Evolutionary conservation across 225 moss, liverwort and hornwort species (phyloP).

Genomic region (Physcomitrium patens): DNA sequence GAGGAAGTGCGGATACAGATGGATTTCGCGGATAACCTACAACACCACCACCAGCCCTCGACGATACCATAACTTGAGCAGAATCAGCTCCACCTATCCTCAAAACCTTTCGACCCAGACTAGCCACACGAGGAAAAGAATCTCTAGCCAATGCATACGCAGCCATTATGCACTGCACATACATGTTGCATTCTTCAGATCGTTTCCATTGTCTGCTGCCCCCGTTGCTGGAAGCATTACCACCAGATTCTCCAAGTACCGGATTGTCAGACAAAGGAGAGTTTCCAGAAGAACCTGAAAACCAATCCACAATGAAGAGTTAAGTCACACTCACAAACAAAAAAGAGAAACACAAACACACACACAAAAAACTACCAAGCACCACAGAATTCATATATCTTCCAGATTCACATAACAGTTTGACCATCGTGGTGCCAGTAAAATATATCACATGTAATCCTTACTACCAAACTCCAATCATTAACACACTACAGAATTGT

Average conservation of each 20-base stretch:
- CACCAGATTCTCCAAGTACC: constrained; percentile 32
- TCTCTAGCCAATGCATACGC: constrained; percentile 84
- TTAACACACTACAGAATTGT: background rate
- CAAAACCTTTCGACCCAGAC: constrained; percentile 76
- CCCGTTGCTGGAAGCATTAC: constrained; percentile 51
- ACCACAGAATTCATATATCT: background rate
- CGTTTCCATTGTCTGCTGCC: constrained; percentile 54
- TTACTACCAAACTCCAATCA: background rate
- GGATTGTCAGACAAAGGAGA: constrained; percentile 42
- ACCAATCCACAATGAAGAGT: background rate
- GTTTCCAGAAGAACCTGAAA: constrained; percentile 50
- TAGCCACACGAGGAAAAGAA: constrained; percentile 79
- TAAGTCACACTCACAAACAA: background rate
- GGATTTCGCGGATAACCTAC: constrained; percentile 59
- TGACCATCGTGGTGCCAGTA: background rate
- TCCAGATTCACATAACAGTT: background rate
- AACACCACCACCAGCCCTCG: constrained; percentile 48
- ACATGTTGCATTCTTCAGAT: constrained; percentile 71
- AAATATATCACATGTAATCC: background rate
- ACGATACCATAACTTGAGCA: constrained; percentile 54
- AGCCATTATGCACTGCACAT: constrained; percentile 92
- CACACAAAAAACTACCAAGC: background rate
- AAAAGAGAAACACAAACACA: constrained; percentile 2
- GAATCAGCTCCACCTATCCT: constrained; percentile 76
- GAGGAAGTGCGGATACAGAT: constrained; percentile 73